Evolutionary conservation across 257 asterid genomes (phyloP), one percentile per base, ranked within the genome.

Genomic region (Petunia secreta): DNA sequence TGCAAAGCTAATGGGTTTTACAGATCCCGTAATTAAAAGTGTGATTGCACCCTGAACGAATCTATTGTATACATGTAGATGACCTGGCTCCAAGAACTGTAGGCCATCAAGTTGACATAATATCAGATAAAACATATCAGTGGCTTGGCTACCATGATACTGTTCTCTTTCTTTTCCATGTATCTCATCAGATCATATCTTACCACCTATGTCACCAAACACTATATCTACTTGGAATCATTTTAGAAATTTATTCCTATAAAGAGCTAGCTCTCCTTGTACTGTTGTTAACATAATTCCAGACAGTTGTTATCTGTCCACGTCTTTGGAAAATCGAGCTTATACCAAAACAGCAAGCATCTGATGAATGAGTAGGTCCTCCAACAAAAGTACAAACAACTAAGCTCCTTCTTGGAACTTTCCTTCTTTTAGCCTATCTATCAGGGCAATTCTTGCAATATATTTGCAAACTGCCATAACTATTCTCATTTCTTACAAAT

Each of bases 371-470:
- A 36, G 78, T 50, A 50, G 78, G 63, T 6, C 63, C 77, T 3
- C 6, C 63, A 50, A 64, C 10, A 64, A 13, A 5, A 43, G 53
- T 48, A 71, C 10, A 46, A 46, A 73, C 36, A 50, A 50, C 25
- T 50, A 11, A 34, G 46, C 63, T 73, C 63, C 36, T 73, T 73
- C 78, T 50, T 36, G 62, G 78, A 73, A 73, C 34, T 6, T 73
- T 71, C 77, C 77, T 11, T 25, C 11, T 71, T 69, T 69, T 34
- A 0, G 44, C 34, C 46, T 73, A 50, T 36, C 14, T 10, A 52
- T 15, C 15, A 48, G 44, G 62, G 7, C 0, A 50, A 73, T 1
- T 13, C 52, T 73, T 73, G 2, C 62, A 50, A 25, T 25, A 25
- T 11, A 36, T 73, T 41, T 7, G 54, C 55, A 8, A 3, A 8